Evolutionary conservation across 1,284 basidiomycete species (phyloP), one percentile per base, ranked within the genome.

Genomic region (Rhodotorula glutinis): DNA sequence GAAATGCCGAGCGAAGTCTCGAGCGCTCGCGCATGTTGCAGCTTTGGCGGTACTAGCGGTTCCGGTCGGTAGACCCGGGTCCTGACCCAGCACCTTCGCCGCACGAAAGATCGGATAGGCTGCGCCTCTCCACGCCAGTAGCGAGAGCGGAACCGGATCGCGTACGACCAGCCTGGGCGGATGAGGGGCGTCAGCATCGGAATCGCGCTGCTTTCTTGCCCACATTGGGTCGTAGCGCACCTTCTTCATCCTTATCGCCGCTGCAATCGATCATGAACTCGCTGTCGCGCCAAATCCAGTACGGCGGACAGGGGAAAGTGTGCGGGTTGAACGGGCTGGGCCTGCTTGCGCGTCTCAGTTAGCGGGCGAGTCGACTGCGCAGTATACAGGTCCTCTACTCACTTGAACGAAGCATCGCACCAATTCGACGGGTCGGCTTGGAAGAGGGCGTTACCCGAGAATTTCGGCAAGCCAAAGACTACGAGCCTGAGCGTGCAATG

Each of bases 191-290:
- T 25, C 14, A 16, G 23, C n/a, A 49, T n/a, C 5, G 10, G 47
- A 11, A n/a, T 21, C 33, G 33, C 33, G 43, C 5, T 2, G 47
- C 11, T 14, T 17, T 25, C 33, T 38, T 11, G 33, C 5, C 33
- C 33, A 7, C 11, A 8, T n/a, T 7, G 11, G 16, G 17, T 52
- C 29, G 29, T 23, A 38, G 2, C 66, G 33, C 27, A 63, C 70
- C 70, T 27, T 69, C 65, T 21, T 73, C 69, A 47, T 73, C 72
- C 41, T 59, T 53, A 56, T 73, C 72, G 23, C 64, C 66, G 16
- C 54, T 49, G 66, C 71, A 71, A 53, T 73, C 72, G 23, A 73
- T 65, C 63, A 73, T 66, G 57, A 67, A 73, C 19, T 71, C 64
- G 19, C 43, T 58, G 51, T 73, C 62, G 16, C 63, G 56, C 72